Percentiles rank a stretch among this genome's conserved stretches.
phyloP scores from a whole-genome alignment of 495 filamentous ascomycete genomes.

The Tetracladium setigerum region DNA sequence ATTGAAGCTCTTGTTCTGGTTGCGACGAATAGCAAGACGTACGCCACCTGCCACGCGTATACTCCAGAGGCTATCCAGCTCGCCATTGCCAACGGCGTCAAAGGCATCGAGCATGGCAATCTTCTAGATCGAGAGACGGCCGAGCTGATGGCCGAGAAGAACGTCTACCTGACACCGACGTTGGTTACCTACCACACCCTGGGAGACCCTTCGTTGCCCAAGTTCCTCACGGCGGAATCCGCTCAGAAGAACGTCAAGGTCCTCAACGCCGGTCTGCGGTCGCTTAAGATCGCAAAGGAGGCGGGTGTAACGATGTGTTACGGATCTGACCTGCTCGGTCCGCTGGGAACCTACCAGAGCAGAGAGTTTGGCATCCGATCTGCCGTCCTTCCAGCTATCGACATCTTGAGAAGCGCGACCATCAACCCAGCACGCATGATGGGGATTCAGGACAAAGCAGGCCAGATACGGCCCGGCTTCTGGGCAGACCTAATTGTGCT shows the following conservation, averaged over 20 bases:
- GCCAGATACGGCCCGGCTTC: conserved; percentile 34
- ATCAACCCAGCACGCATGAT: conserved; percentile 41
- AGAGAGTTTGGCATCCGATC: conserved; percentile 41
- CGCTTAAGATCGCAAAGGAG: conserved; percentile 35
- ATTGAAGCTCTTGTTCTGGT: conserved; percentile 41
- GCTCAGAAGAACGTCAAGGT: conserved; percentile 40
- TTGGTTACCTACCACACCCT: conserved; percentile 44
- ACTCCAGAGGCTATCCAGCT: conserved; percentile 41
- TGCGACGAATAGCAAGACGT: conserved; percentile 38
- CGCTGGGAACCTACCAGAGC: conserved; percentile 36
- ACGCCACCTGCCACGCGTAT: conserved; percentile 50
- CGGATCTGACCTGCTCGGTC: conserved; percentile 46
- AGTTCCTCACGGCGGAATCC: conserved; percentile 34
- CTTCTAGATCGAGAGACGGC: conserved; percentile 44
- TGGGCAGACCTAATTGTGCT: conserved; percentile 37
- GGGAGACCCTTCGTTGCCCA: conserved; percentile 32
- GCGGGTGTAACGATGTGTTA: conserved; percentile 47
- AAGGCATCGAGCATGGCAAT: conserved; percentile 50
- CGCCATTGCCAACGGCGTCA: conserved; percentile 46
- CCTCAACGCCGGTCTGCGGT: conserved; percentile 33
- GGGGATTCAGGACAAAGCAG: conserved; percentile 32
- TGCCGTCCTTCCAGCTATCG: conserved; percentile 31
- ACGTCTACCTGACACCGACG: conserved; percentile 44
- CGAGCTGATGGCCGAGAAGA: conserved; percentile 35
- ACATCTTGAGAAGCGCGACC: conserved; percentile 44